phyloP scores from a whole-genome alignment of 1,284 basidiomycete genomes.

The Mycosarcoma mackinlayi region DNA sequence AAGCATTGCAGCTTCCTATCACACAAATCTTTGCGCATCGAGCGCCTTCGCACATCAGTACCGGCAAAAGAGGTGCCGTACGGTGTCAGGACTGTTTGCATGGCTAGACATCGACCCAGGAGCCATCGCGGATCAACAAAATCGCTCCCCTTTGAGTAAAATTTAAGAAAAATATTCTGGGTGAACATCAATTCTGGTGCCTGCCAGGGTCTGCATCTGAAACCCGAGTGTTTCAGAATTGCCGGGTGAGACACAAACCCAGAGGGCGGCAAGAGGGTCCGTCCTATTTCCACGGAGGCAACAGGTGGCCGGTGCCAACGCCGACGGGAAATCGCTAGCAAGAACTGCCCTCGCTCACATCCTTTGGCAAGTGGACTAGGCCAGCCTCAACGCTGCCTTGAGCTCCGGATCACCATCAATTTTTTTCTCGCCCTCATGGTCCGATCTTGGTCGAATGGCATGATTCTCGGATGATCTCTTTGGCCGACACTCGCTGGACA shows the following conservation, averaged over 20 bases:
- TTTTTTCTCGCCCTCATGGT: no score
- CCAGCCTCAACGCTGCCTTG: no score
- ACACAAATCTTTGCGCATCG: neutral
- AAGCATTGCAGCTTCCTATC: neutral
- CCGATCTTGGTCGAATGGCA: neutral
- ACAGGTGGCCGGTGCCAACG: no score
- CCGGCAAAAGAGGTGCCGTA: neutral
- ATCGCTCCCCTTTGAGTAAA: neutral
- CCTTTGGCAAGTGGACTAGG: no score
- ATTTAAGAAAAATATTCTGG: neutral
- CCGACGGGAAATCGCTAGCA: no score
- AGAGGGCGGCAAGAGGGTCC: no score
- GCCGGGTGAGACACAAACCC: no score
- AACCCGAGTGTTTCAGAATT: constrained; percentile 1
- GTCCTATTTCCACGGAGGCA: no score
- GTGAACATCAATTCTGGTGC: no score
- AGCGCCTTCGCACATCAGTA: neutral
- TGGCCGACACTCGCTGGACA: constrained; percentile 7
- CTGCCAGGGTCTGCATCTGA: neutral
- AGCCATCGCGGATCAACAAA: neutral
- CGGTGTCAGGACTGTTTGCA: neutral
- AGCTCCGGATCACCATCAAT: no score
- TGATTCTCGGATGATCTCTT: constrained; percentile 8
- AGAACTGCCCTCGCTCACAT: no score
- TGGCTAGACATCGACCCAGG: constrained; percentile 2